Conservation (phyloP, 495 filamentous ascomycete genomes). For the Aspergillus nidulans region DNA sequence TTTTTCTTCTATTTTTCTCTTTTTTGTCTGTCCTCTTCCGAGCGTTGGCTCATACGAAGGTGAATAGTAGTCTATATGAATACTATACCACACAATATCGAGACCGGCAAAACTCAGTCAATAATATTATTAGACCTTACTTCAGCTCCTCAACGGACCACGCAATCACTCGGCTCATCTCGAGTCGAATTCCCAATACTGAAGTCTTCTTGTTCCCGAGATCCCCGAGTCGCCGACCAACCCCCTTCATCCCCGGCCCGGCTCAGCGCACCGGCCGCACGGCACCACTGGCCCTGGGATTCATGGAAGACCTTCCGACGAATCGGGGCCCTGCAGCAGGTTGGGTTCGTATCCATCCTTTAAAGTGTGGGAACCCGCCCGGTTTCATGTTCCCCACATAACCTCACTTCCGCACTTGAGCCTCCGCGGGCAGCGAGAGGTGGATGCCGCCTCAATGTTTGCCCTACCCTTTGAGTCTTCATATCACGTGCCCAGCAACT, state of each 20-base stretch:
- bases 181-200: neutral
- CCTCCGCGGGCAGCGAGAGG: neutral
- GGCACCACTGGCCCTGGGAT: neutral
- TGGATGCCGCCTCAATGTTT: neutral
- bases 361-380: neutral
- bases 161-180: neutral
- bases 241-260: neutral
- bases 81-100: neutral
- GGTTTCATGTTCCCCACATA: neutral
- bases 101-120: neutral
- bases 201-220: conserved; percentile 13
- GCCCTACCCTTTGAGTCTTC: neutral
- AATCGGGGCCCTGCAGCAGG: neutral
- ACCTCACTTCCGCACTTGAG: neutral
- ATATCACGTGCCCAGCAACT: neutral
- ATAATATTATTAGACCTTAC: neutral
- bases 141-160: neutral
- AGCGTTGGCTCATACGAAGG: no score
- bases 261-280: neutral
- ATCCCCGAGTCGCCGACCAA: conserved; percentile 22
- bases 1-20: no score
- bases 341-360: no score
- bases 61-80: neutral
- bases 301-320: neutral
- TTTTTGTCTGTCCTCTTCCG: no score